Evolutionary conservation across 768 basidiomycete species (phyloP).

Genomic region (Sporobolomyces roseus): DNA sequence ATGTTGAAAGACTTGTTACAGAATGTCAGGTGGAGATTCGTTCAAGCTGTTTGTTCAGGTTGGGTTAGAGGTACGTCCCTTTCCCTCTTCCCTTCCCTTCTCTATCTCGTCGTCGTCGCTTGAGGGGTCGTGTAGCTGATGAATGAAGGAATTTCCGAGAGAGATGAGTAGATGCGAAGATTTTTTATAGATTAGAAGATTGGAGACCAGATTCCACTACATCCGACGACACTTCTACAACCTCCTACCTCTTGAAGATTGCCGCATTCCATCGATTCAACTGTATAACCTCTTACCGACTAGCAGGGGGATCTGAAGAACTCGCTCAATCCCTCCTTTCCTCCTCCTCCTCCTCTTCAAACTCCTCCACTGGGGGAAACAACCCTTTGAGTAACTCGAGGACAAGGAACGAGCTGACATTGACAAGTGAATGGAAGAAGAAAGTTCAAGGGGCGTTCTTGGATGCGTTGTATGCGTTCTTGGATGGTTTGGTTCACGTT

Average conservation of each 20-base stretch:
- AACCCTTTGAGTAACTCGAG: constrained; percentile 4
- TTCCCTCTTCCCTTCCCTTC: not conserved
- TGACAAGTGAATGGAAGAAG: constrained; percentile 62
- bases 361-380: not conserved
- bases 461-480: constrained; percentile 75
- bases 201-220: constrained; percentile 63
- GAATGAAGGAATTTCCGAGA: not conserved
- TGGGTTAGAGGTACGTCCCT: constrained; percentile 75
- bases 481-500: constrained; percentile 78
- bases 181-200: constrained; percentile 79
- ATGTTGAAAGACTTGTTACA: constrained; percentile 72
- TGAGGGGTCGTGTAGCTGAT: not conserved
- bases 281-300: constrained; percentile 68
- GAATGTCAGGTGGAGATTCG: constrained; percentile 80
- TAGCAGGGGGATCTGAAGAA: constrained; percentile 67
- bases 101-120: not conserved
- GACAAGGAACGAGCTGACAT: constrained; percentile 34
- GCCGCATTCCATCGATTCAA: constrained; percentile 76
- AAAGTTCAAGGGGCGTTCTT: constrained; percentile 81
- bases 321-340: constrained; percentile 54
- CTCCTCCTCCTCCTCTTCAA: not conserved
- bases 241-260: constrained; percentile 64
- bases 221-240: not conserved
- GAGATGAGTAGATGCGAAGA: constrained; percentile 62
- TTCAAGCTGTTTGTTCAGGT: constrained; percentile 66